phyloP scores from a whole-genome alignment of 2,329 filamentous ascomycete species.

The Zasmidium cellare region DNA sequence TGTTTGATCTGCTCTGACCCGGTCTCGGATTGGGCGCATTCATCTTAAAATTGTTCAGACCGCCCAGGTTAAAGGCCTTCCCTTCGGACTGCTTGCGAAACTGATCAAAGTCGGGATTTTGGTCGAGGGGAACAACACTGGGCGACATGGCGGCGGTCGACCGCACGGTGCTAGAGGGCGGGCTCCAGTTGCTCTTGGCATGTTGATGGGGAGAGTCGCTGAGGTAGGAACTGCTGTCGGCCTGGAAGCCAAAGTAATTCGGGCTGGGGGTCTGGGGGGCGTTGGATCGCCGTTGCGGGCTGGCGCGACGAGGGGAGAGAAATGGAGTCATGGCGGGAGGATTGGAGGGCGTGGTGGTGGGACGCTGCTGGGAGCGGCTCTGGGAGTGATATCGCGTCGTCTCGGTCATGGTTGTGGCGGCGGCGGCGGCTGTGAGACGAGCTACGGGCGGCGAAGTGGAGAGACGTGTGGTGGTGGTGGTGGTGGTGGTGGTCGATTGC shows the following conservation, averaged over 20 bases:
- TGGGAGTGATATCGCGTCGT: slow-evolving; percentile 22
- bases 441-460: neutral
- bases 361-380: slow-evolving; percentile 8
- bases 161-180: slow-evolving; percentile 68
- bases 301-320: slow-evolving; percentile 26
- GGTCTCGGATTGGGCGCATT: slow-evolving; percentile 28
- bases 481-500: neutral
- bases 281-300: slow-evolving; percentile 19
- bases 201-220: slow-evolving; percentile 46
- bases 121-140: slow-evolving; percentile 68
- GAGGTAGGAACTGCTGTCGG: slow-evolving; percentile 60
- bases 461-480: neutral
- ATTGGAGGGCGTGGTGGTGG: slow-evolving; percentile 19
- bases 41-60: slow-evolving; percentile 42
- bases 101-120: slow-evolving; percentile 79
- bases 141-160: slow-evolving; percentile 70
- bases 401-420: slow-evolving; percentile 22
- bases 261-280: slow-evolving; percentile 57
- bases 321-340: slow-evolving; percentile 32
- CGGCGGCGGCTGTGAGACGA: neutral
- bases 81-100: slow-evolving; percentile 67
- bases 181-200: slow-evolving; percentile 72
- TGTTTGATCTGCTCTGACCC: slow-evolving; percentile 20
- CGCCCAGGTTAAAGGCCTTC: slow-evolving; percentile 50
- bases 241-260: slow-evolving; percentile 82